These are phyloP conservation scores for Emericellopsis terricola DNA, from an alignment of 495 filamentous ascomycete genomes.

Conservation along the genomic window DNA sequence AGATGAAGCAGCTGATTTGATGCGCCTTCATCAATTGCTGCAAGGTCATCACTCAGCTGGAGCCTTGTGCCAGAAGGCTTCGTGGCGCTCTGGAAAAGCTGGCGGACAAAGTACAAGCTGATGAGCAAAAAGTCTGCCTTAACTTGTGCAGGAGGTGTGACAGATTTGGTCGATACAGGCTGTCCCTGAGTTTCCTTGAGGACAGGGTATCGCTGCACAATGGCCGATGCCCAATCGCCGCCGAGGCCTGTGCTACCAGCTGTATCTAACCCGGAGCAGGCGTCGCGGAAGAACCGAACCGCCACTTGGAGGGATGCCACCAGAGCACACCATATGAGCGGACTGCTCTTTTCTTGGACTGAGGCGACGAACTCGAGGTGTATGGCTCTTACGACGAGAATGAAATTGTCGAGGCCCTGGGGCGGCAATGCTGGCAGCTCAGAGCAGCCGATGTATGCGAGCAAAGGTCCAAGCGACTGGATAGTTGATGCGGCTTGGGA, in stretches of 20 bases:
- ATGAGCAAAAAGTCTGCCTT: constrained; percentile 2
- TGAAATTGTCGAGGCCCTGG: neutral
- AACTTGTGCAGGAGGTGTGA: neutral
- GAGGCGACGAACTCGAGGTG: neutral
- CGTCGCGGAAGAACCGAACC: constrained; percentile 1
- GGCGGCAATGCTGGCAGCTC: neutral
- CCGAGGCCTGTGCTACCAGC: no score
- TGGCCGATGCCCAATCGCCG: no score
- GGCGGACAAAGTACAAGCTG: neutral
- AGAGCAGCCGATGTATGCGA: constrained; percentile 1
- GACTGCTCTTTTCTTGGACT: neutral
- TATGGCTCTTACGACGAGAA: neutral
- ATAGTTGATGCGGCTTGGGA: neutral
- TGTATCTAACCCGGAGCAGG: no score
- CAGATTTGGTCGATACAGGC: neutral
- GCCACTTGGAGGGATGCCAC: neutral
- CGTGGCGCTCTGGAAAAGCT: constrained; percentile 1
- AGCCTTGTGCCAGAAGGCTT: neutral
- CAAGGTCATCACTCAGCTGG: neutral
- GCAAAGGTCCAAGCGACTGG: neutral
- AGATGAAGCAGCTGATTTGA: neutral
- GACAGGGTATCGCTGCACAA: no score
- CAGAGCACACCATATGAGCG: constrained; percentile 1
- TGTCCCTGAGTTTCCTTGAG: no score
- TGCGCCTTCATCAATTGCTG: neutral